A percentile compares a stretch with the other conserved stretches of the same genome.
phyloP scores from a whole-genome alignment of 768 basidiomycete species.

The Myochromella boudieri region DNA sequence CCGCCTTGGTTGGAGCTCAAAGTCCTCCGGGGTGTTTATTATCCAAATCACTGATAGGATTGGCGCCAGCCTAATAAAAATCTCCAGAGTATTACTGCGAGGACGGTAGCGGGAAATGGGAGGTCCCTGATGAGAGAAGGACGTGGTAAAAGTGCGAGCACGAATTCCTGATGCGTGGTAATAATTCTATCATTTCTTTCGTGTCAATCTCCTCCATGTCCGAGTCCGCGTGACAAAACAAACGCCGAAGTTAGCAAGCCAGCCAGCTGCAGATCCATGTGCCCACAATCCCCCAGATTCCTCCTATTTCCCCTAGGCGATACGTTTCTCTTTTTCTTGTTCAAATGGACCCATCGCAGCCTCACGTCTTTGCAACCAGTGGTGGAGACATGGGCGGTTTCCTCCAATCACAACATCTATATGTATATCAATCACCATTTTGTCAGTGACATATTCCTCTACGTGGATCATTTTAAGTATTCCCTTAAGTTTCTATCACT shows the following conservation, averaged over 20 bases:
- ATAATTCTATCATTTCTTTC: conserved; percentile 11
- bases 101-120: not conserved
- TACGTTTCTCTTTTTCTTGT: no score
- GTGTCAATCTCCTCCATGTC: not conserved
- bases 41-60: conserved; percentile 7
- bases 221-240: no score
- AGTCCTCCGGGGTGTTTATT: conserved; percentile 9
- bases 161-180: conserved; percentile 14
- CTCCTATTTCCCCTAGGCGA: no score
- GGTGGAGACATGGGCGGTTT: no score
- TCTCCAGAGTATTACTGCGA: not conserved
- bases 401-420: conserved; percentile 2
- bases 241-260: no score
- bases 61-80: not conserved
- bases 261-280: no score
- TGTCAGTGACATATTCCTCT: not conserved
- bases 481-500: not conserved
- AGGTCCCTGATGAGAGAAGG: conserved; percentile 10
- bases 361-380: no score
- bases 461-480: not conserved
- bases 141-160: conserved; percentile 6
- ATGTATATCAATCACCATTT: not conserved
- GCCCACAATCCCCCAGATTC: no score
- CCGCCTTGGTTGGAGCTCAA: conserved; percentile 13
- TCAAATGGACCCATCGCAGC: no score